Conservation (phyloP, 2,329 filamentous ascomycete genomes). For the Sporothrix curviconia region DNA sequence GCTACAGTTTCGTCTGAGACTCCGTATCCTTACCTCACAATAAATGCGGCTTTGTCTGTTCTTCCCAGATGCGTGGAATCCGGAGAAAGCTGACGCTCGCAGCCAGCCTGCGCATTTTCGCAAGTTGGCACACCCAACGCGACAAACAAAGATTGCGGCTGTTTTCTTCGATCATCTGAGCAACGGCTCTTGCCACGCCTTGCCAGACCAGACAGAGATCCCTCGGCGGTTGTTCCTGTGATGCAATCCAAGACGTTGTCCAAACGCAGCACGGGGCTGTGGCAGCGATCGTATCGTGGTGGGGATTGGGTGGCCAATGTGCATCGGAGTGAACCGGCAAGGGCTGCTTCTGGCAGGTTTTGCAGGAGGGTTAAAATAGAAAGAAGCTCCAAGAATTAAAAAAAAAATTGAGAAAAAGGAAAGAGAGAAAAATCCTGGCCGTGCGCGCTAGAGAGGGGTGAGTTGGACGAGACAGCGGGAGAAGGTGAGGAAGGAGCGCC, state of each 20-base stretch:
- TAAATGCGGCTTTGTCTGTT: not conserved
- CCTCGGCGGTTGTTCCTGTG: not conserved
- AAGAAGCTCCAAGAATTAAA: not conserved
- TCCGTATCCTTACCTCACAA: too few relatives aligned
- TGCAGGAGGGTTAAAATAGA: not conserved
- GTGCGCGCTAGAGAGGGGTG: conserved; percentile 9
- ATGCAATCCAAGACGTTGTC: not conserved
- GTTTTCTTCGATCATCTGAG: not conserved
- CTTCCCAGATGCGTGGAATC: not conserved
- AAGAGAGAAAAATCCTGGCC: not conserved
- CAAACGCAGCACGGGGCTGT: not conserved
- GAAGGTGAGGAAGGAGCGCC: not conserved
- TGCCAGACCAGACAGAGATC: not conserved
- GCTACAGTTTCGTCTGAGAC: too few relatives aligned
- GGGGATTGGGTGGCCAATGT: conserved; percentile 9
- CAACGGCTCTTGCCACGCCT: not conserved
- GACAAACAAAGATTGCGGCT: not conserved
- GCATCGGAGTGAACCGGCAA: conserved; percentile 17
- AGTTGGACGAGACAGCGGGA: not conserved
- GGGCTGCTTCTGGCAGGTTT: not conserved
- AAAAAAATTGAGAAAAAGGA: not conserved
- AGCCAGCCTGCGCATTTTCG: too few relatives aligned
- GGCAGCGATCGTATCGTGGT: not conserved
- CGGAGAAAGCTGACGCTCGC: not conserved
- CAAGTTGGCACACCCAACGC: too few relatives aligned